Percentiles rank a stretch among this genome's conserved stretches.
Evolutionary conservation across 768 basidiomycete genomes (phyloP).

Genomic region (Rhodocollybia butyracea): DNA sequence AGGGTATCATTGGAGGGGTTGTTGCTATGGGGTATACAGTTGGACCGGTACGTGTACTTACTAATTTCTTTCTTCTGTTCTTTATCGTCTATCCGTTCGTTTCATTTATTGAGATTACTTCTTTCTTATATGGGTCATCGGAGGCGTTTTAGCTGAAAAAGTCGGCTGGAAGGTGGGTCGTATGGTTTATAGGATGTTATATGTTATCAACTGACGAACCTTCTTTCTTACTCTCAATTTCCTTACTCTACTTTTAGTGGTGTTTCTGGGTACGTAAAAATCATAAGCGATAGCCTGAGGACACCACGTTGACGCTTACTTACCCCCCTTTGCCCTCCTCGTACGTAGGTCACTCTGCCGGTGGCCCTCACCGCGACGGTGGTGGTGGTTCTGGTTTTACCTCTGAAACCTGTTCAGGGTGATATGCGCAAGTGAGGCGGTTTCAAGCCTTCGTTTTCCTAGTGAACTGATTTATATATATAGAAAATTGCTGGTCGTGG

Average conservation of each 20-base stretch:
- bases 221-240: background rate
- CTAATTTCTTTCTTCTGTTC: too few species aligned
- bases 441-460: background rate
- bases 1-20: conserved; percentile 64
- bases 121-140: too few species aligned
- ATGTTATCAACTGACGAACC: background rate
- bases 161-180: conserved; percentile 56
- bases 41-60: conserved; percentile 65
- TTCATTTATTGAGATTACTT: background rate
- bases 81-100: background rate
- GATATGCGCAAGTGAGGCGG: conserved; percentile 42
- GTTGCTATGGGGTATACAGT: conserved; percentile 59
- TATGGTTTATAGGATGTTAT: background rate
- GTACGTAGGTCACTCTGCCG: conserved; percentile 62
- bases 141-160: conserved; percentile 61
- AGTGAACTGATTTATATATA: background rate
- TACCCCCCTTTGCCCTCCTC: too few species aligned
- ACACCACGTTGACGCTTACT: too few species aligned
- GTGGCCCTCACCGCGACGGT: conserved; percentile 49
- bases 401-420: conserved; percentile 66
- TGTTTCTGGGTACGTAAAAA: conserved; percentile 79
- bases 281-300: too few species aligned
- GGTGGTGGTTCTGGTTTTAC: conserved; percentile 60
- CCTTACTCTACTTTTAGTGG: conserved; percentile 39
- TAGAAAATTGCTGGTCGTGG: conserved; percentile 63